Evolutionary conservation across 2,329 filamentous ascomycete genomes (phyloP), one percentile per base, ranked within the genome.

Genomic region (Coniochaeta ligniaria): DNA sequence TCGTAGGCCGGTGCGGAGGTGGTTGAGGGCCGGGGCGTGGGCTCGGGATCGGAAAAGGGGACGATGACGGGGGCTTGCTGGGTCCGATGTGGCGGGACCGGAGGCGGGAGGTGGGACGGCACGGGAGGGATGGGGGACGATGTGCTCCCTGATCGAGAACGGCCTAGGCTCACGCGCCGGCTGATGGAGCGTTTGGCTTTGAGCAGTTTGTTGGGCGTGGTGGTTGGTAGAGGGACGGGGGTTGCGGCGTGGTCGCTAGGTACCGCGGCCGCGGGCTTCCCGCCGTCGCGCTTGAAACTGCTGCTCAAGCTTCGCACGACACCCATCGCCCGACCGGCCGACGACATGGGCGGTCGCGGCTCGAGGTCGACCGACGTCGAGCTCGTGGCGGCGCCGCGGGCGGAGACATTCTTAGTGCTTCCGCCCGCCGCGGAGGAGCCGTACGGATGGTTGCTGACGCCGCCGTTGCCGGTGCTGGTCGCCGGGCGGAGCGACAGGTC

Each of bases 401-500:
- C n/a, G 47, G 8, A 11, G 24, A 52, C 24, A 17, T 26, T 3
- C 26, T 31, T 52, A 12, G n/a, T 52, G 6, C 47, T n/a, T 2
- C 47, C 26, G 26, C 14, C 22, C 22, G 20, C 43, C 5, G 22
- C 22, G 5, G 9, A 7, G 3, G 43, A 7, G 47, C 47, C 47
- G 47, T 52, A 52, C 26, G 47, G 47, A 11, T 31, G 22, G 47
- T 31, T 52, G 22, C 6, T 4, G 22, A 17, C 12, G 47, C 6
- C 31, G 47, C 20, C 20, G 33, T 11, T 57, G 28, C 54, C 54
- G 28, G 54, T 31, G 16, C 54, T 57, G 2, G 54, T 57, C 5
- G 28, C 33, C 17, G 33, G 57, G 12, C 57, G 35, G 4, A 43
- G 45, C 17, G 62, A 47, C 31, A 77, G 64, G 62, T 81, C 74